Base-by-base conservation (phyloP, 192 early-diverging fungal genomes). In the Lobulomyces angularis region DNA sequence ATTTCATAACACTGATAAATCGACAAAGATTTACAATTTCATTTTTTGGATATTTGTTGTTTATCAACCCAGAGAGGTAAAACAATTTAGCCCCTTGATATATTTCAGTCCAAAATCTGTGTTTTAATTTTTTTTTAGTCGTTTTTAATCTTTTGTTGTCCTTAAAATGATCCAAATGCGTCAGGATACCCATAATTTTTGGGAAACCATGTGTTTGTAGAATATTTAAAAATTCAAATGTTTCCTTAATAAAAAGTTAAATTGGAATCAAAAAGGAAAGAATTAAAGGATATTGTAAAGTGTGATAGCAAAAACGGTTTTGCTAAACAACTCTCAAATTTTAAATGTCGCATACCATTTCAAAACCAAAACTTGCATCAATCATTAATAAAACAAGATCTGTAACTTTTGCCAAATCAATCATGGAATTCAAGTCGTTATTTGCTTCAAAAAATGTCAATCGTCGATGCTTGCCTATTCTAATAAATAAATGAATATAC, bases 21-120 rank as follows among this genome's bases (percentile, higher is more conserved):
- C 95, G 71, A 27, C 88, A 87, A 27, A 98, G 51, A 58, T 98
- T 98, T 53, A 88, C 59, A 43, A 96, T 75, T 53, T 98, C 95
- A 51, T 79, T 81, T 51, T 93, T 89, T 20, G 84, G 71, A 55
- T 98, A 98, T 27, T 79, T 74, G 25, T 88, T 89, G 50, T 95
- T 89, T 60, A 94, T 85, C 17, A 96, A 66, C 19, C 95, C 91
- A 3, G 88, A 88, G n/a, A 98, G 65, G 50, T 96, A 96, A 48
- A 98, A 98, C 11, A 98, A 65, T 63, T 98, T 98, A 40, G 95
- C 95, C 16, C 95, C 95, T 48, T 98, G 84, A 58, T 98, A 94
- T 42, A 96, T 95, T 55, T 98, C 95, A n/a, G 95, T 94, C 95
- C 95, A 98, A 69, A 98, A 98, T 51, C 95, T 82, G 30, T 93